Conservation (phyloP, 2,329 filamentous ascomycete species). For the Cladophialophora psammophila region DNA sequence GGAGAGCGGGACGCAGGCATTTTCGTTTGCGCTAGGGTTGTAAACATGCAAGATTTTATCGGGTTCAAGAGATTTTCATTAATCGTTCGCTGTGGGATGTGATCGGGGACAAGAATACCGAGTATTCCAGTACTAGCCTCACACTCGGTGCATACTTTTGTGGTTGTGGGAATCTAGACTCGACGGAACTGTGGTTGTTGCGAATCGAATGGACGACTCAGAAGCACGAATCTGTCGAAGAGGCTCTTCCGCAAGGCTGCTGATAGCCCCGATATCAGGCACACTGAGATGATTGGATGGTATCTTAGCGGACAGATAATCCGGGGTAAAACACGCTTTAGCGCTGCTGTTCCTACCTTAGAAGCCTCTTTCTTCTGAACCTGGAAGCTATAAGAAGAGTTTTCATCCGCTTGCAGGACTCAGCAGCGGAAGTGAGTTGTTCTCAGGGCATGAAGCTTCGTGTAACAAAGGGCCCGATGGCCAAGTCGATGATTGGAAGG, state of each 20-base stretch:
- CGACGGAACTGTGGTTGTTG: neutral
- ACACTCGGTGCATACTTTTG: neutral
- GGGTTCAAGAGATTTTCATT: neutral
- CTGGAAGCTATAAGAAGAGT: neutral
- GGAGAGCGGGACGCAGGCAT: constrained; percentile 39
- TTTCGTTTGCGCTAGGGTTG: neutral
- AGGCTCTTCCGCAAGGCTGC: constrained; percentile 9
- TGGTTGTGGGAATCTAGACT: neutral
- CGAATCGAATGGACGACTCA: neutral
- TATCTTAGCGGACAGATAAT: constrained; percentile 22
- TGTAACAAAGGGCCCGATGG: neutral
- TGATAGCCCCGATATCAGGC: constrained; percentile 20
- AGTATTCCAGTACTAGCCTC: neutral
- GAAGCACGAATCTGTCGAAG: neutral
- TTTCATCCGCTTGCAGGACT: neutral
- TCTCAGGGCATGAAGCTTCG: neutral
- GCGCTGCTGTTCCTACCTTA: constrained; percentile 9
- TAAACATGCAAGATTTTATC: neutral
- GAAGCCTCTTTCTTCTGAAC: neutral
- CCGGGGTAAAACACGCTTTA: constrained; percentile 25
- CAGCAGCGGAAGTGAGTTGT: neutral
- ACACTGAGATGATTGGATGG: constrained; percentile 25
- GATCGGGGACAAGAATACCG: neutral
- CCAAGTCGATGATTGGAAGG: constrained; percentile 9
- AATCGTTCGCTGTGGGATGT: neutral